Base-by-base conservation (phyloP, 2,329 filamentous ascomycete genomes). In the Seiridium unicorne region DNA sequence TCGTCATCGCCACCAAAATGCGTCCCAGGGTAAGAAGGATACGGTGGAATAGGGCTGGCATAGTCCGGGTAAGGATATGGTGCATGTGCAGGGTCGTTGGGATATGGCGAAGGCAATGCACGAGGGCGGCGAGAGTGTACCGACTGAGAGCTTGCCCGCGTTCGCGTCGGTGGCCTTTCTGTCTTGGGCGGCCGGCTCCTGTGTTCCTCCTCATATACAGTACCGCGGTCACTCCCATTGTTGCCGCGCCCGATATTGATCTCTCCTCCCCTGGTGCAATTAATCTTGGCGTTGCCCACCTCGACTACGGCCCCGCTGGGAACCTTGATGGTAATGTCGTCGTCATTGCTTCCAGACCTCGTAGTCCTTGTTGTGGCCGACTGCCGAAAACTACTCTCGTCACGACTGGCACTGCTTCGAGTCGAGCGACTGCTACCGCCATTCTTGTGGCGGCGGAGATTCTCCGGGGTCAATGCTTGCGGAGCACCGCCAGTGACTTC, bases 291-390 rank as follows among this genome's bases (percentile, higher is more conserved):
- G 35, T 81, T 81, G 44, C 81, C 81, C 34, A 87, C 78, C 63
- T 82, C 81, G 59, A 89, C 79, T 31, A 81, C 76, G n/a, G 84
- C 81, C 38, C 77, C 77, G 10, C 83, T 84, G 32, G 79, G 82
- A 51, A 89, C 77, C 64, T 84, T 84, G 70, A 89, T 87, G 13
- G 84, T 88, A 60, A 87, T 77, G 62, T 87, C 84, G 44, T 88
- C 84, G 58, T 84, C 81, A 26, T 63, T 70, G 56, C 81, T 79
- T 60, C 78, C 81, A 13, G 82, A 84, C 40, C 82, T 77, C 3
- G 85, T 89, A 8, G 86, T 84, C 46, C 84, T 80, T 10, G 86
- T 88, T 0, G 85, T 86, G 35, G 83, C 84, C 58, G 85, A 88
- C 63, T 83, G 82, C 64, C 80, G 81, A 71, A 82, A 87, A 59